Percentiles rank a stretch among this genome's conserved stretches.
phyloP scores from a whole-genome alignment of 83 land plant species.

The Picea engelmannii region DNA sequence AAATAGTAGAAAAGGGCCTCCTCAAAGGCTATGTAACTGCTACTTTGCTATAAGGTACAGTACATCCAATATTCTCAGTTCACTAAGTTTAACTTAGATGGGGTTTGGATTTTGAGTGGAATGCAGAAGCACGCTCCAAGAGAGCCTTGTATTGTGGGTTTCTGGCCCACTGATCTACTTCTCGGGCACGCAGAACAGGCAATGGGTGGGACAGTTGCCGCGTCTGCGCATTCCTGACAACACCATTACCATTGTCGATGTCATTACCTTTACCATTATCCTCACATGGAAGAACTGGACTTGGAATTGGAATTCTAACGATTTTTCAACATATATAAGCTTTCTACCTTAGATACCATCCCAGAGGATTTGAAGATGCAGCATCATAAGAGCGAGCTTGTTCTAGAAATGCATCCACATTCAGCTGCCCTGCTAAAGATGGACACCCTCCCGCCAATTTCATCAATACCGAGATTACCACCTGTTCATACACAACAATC shows the following conservation, averaged over 20 bases:
- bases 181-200: conserved; percentile 86
- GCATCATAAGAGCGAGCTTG: conserved; percentile 94
- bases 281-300: background rate
- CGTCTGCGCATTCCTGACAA: conserved; percentile 86
- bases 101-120: too few species aligned
- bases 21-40: too few species aligned
- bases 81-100: too few species aligned
- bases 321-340: background rate
- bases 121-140: conserved; percentile 36
- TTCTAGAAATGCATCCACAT: conserved; percentile 88
- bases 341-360: conserved; percentile 86
- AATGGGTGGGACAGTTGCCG: conserved; percentile 90
- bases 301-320: background rate
- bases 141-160: conserved; percentile 64
- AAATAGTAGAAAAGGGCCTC: too few species aligned
- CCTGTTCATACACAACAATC: conserved; percentile 50
- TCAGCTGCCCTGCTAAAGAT: conserved; percentile 79
- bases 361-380: conserved; percentile 84
- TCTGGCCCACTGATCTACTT: conserved; percentile 87
- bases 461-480: conserved; percentile 89
- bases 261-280: conserved; percentile 1
- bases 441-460: conserved; percentile 94
- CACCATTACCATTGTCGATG: background rate
- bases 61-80: too few species aligned
- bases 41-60: too few species aligned